phyloP scores from a whole-genome alignment of 1,284 basidiomycete genomes.

The Xanthoconium separans region DNA sequence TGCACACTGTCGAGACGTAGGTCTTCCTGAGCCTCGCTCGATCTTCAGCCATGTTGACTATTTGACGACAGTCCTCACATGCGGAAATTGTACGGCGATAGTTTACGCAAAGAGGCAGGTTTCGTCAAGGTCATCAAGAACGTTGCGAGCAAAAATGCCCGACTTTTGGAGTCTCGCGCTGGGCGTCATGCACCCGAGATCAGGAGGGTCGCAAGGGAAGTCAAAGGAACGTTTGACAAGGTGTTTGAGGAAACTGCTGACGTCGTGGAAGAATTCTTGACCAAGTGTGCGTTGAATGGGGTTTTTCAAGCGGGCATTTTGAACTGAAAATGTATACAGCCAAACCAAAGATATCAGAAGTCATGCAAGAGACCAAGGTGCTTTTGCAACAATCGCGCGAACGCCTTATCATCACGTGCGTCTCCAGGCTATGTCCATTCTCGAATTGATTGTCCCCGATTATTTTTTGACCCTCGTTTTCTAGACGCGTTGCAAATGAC shows the following conservation, averaged over 20 bases:
- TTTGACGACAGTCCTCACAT: conserved; percentile 83
- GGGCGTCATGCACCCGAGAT: conserved; percentile 75
- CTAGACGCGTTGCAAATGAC: conserved; percentile 80
- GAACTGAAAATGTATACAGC: conserved; percentile 33
- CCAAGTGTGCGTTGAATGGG: conserved; percentile 63
- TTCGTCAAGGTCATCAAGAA: conserved; percentile 95
- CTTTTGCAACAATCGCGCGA: conserved; percentile 91
- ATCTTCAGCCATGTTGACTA: neutral
- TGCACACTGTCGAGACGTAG: conserved; percentile 84
- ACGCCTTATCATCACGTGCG: conserved; percentile 84
- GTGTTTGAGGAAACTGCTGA: conserved; percentile 91
- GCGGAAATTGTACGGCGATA: conserved; percentile 92
- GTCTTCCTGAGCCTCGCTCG: conserved; percentile 27
- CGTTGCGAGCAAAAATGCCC: conserved; percentile 81
- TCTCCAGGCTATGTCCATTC: conserved; percentile 8
- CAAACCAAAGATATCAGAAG: conserved; percentile 66
- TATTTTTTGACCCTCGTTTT: neutral
- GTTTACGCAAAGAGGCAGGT: conserved; percentile 91
- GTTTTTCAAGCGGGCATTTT: neutral
- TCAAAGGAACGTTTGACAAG: conserved; percentile 91
- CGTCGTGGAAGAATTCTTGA: conserved; percentile 89
- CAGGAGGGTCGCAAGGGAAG: conserved; percentile 80
- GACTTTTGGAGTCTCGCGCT: conserved; percentile 65
- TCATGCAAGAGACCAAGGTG: conserved; percentile 90
- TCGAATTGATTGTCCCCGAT: neutral